Evolutionary conservation across 257 asterid genomes (phyloP).

Genomic region (Agastache rugosa): DNA sequence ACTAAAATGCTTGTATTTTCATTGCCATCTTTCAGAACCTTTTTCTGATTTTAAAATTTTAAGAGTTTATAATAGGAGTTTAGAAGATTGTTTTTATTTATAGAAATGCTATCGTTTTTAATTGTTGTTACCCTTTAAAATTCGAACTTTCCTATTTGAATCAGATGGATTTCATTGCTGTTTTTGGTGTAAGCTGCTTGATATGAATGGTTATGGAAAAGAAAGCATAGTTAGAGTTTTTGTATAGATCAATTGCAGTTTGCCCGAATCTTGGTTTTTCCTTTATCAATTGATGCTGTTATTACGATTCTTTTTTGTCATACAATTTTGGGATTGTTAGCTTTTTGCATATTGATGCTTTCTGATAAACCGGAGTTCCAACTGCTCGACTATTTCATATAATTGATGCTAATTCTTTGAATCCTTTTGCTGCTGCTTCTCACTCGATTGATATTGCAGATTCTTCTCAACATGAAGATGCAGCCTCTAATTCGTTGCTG

Average conservation of each 20-base stretch:
- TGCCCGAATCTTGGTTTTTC: neutral
- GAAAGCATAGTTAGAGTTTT: neutral
- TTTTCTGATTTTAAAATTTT: neutral
- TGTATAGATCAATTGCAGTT: neutral
- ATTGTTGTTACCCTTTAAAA: neutral
- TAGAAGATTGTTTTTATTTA: neutral
- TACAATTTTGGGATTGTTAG: constrained; percentile 5
- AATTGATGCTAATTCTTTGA: neutral
- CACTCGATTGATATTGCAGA: constrained; percentile 44
- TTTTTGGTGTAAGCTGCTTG: neutral
- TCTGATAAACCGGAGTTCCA: neutral
- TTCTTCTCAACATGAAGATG: constrained; percentile 47
- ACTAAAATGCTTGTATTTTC: neutral
- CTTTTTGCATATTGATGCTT: constrained; percentile 9
- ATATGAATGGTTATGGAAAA: constrained; percentile 7
- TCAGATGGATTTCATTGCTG: neutral
- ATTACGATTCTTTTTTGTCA: neutral
- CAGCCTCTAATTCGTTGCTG: constrained; percentile 33
- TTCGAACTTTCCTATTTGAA: neutral
- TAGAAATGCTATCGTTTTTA: neutral
- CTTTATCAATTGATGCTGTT: neutral
- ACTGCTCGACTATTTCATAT: neutral
- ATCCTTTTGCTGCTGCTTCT: constrained; percentile 27
- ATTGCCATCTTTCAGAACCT: neutral
- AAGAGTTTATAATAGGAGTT: neutral